Evolutionary conservation across 352 stramenopile genomes (phyloP).

Genomic region (Elongisporangium anandrum): DNA sequence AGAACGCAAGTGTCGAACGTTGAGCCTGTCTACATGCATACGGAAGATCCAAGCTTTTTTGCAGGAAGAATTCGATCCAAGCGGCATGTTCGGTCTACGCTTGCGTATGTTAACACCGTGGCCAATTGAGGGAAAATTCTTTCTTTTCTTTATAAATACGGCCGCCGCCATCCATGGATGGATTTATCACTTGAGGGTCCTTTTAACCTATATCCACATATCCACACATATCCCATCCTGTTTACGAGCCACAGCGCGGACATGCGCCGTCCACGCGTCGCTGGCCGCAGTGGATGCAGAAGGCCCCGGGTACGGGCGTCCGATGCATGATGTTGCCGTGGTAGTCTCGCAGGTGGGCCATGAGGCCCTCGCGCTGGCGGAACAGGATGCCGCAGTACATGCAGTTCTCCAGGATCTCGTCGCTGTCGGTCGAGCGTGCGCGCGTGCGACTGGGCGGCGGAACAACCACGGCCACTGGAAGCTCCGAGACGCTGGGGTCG

Average conservation of each 20-base stretch:
- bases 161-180: not conserved
- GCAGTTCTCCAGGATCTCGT: slow-evolving; percentile 43
- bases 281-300: slow-evolving; percentile 46
- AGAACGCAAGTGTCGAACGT: not conserved
- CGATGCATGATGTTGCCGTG: slow-evolving; percentile 55
- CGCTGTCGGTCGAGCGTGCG: slow-evolving; percentile 3
- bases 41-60: not conserved
- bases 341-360: slow-evolving; percentile 49
- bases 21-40: not conserved
- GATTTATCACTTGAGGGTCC: not conserved
- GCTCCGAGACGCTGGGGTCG: slow-evolving; percentile 25
- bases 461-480: not conserved
- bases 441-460: not conserved
- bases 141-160: not conserved
- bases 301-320: slow-evolving; percentile 37
- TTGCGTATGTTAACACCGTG: not conserved
- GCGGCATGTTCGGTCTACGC: not conserved
- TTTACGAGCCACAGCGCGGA: slow-evolving; percentile 23
- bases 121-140: not conserved
- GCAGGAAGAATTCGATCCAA: not conserved
- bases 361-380: slow-evolving; percentile 22
- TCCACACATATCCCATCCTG: not conserved
- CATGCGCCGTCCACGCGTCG: slow-evolving; percentile 33
- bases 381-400: slow-evolving; percentile 48
- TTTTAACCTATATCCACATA: not conserved